Evolutionary conservation across 306 rosid species (phyloP).

Genomic region (Ormosia emarginata): DNA sequence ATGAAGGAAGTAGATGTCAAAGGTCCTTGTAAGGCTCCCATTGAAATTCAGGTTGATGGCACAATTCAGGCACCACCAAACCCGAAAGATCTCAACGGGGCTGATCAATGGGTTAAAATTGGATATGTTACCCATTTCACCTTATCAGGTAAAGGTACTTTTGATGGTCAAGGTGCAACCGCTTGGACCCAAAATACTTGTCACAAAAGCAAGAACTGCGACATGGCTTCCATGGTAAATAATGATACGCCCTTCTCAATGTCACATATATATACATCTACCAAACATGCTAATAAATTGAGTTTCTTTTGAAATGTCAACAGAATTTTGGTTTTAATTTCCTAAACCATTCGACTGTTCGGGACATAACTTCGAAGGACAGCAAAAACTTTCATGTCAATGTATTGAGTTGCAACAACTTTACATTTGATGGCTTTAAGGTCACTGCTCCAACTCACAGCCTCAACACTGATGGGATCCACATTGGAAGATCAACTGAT

Average conservation of each 20-base stretch:
- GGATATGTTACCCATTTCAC: neutral
- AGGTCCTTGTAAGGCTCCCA: too few species aligned
- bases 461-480: slow-evolving; percentile 47
- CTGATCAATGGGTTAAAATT: too few species aligned
- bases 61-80: too few species aligned
- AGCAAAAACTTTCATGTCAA: neutral
- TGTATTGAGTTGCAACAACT: slow-evolving; percentile 10
- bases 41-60: too few species aligned
- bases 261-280: too few species aligned
- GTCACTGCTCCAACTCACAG: slow-evolving; percentile 27
- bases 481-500: slow-evolving; percentile 32
- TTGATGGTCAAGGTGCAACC: slow-evolving; percentile 40
- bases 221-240: slow-evolving; percentile 22
- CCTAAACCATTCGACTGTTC: slow-evolving; percentile 20
- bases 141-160: slow-evolving; percentile 33
- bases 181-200: slow-evolving; percentile 27
- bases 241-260: too few species aligned
- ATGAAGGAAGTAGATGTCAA: too few species aligned
- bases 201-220: neutral
- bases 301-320: neutral
- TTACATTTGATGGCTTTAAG: slow-evolving; percentile 15
- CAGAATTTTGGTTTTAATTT: slow-evolving; percentile 32
- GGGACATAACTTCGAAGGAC: slow-evolving; percentile 1
- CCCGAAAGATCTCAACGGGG: too few species aligned
- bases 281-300: too few species aligned